Percentiles rank a stretch among this genome's conserved stretches.
Conservation (phyloP, 2,329 filamentous ascomycete genomes). For the Exophiala mesophila region DNA sequence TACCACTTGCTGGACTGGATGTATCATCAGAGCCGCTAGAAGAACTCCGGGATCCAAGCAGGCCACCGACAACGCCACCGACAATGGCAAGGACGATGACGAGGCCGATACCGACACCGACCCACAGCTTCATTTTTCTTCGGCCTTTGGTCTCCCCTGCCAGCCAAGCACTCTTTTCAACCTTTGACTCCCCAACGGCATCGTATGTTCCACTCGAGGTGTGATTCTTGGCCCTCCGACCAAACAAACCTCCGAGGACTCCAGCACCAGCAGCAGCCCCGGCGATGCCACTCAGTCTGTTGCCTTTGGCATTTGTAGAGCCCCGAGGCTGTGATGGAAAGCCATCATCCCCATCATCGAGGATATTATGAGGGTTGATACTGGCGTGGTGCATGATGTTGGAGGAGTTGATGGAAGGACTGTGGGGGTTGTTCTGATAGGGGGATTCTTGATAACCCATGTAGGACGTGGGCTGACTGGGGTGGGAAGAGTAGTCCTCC, state of each 20-base stretch:
- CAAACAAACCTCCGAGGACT: slow-evolving; percentile 38
- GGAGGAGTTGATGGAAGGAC: slow-evolving; percentile 50
- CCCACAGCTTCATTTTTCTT: slow-evolving; percentile 64
- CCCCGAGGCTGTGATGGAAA: slow-evolving; percentile 51
- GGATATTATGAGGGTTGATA: slow-evolving; percentile 69
- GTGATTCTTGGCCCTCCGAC: slow-evolving; percentile 35
- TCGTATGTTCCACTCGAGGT: slow-evolving; percentile 50
- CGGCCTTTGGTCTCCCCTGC: slow-evolving; percentile 56
- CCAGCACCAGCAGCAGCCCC: slow-evolving; percentile 45
- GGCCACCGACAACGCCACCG: slow-evolving; percentile 68
- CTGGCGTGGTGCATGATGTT: slow-evolving; percentile 39
- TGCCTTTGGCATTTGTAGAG: slow-evolving; percentile 54
- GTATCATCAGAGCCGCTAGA: slow-evolving; percentile 23
- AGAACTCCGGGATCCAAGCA: slow-evolving; percentile 55
- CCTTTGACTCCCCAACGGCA: slow-evolving; percentile 41
- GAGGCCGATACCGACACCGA: slow-evolving; percentile 60
- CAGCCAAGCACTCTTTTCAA: slow-evolving; percentile 64
- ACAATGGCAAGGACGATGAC: slow-evolving; percentile 67
- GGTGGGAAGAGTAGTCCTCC: slow-evolving; percentile 36
- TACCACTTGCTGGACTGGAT: slow-evolving; percentile 25
- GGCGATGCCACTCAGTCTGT: slow-evolving; percentile 36
- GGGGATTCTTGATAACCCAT: slow-evolving; percentile 56
- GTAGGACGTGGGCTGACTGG: slow-evolving; percentile 30
- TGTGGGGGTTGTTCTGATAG: slow-evolving; percentile 56
- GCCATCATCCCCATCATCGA: slow-evolving; percentile 84